Base-by-base conservation (phyloP, 2,329 filamentous ascomycete genomes). In the Rhynchosporium graminicola region DNA sequence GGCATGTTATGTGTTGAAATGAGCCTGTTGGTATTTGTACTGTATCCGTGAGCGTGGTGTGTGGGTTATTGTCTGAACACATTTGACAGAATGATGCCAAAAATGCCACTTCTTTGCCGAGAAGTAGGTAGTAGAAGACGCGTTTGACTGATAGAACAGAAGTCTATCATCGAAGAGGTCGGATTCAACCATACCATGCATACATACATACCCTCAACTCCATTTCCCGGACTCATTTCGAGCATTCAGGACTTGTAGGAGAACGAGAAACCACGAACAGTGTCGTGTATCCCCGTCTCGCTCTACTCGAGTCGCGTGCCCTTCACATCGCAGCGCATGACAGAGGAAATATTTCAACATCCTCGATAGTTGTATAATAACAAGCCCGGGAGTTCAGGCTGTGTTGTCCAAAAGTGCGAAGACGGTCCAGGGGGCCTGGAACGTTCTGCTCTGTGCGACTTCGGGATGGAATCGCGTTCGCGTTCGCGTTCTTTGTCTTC, bases 281-380 rank as follows among this genome's bases (percentile, higher is more conserved):
- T 33, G 33, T 36, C 36, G 12, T 54, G n/a, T 40, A 28, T 9
- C 15, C 51, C 28, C 51, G 15, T 13, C 51, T 33, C 51, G 20
- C 26, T 38, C 33, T 52, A 52, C n/a, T 52, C 51, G 36, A 54
- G 36, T 54, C 36, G 33, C 51, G 51, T 12, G 40, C 28, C 36
- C 51, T 46, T n/a, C 36, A 12, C 51, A 10, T 28, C 20, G 13
- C 33, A 42, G 4, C 8, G 36, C 36, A 42, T 10, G 20, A n/a
- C 51, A 54, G 10, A 40, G 51, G 28, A 54, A 29, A 29, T 9
- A 12, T 12, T 28, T 54, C n/a, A n/a, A 45, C 29, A 29, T 12
- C 29, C 29, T 31, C 48, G 31, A 52, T 15, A 2, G 15, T 36
- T 29, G 48, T 12, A 6, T 36, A 52, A 7, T 10, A n/a, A 12